These are phyloP conservation scores for Meyerozyma guilliermondii DNA, from an alignment of 1,139 yeast genomes.

Conservation along the genomic window DNA sequence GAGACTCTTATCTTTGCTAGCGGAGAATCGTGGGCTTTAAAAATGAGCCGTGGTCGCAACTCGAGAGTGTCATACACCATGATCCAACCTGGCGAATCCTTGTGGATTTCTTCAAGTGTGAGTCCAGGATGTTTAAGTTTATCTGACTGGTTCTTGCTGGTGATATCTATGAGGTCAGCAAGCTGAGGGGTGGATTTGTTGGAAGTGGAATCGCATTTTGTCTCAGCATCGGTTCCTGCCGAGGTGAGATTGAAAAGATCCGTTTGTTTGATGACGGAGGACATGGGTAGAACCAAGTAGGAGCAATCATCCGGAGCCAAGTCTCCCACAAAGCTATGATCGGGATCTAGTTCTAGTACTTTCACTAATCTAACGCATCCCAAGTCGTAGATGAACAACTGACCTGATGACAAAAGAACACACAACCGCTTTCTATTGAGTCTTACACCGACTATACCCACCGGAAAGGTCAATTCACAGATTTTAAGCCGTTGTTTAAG, in stretches of 20 bases:
- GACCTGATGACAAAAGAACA: conserved; percentile 55
- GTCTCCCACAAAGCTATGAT: conserved; percentile 32
- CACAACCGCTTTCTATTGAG: conserved; percentile 64
- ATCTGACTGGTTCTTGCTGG: conserved; percentile 15
- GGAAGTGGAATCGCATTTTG: conserved; percentile 6
- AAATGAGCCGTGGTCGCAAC: conserved; percentile 49
- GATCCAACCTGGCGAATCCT: conserved; percentile 35
- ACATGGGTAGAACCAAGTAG: conserved; percentile 36
- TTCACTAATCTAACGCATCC: conserved; percentile 66
- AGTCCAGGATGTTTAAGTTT: conserved; percentile 9
- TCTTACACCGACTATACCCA: conserved; percentile 53
- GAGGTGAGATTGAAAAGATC: conserved; percentile 22
- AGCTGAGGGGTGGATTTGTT: conserved; percentile 5
- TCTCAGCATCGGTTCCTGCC: conserved; percentile 9
- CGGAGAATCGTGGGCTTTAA: conserved; percentile 55
- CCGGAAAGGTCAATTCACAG: conserved; percentile 67
- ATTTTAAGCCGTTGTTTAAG: conserved; percentile 65
- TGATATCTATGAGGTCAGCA: conserved; percentile 16
- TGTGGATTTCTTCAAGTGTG: conserved; percentile 22
- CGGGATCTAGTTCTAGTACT: conserved; percentile 48
- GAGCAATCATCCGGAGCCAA: conserved; percentile 47
- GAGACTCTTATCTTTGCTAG: conserved; percentile 46
- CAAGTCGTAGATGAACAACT: conserved; percentile 66
- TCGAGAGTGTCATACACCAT: conserved; percentile 57
- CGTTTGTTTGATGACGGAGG: conserved; percentile 21